phyloP scores from a whole-genome alignment of 768 basidiomycete genomes.

The Russula vinacea region DNA sequence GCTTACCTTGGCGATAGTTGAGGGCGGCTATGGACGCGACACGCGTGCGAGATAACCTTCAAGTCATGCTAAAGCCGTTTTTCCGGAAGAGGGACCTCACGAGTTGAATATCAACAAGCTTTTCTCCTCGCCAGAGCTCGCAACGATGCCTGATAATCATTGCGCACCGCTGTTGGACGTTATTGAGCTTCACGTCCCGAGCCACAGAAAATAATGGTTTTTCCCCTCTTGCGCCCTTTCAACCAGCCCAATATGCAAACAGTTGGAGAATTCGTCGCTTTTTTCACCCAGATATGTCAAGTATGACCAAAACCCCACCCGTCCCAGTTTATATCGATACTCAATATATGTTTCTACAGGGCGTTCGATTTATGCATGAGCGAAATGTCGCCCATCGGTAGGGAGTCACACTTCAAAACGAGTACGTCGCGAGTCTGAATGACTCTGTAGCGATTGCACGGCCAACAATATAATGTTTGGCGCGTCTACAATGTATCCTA shows the following conservation, averaged over 20 bases:
- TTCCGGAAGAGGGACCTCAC: constrained; percentile 12
- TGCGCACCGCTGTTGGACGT: constrained; percentile 32
- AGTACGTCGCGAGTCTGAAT: not conserved
- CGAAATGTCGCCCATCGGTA: constrained; percentile 35
- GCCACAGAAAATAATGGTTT: constrained; percentile 34
- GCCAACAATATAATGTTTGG: constrained; percentile 35
- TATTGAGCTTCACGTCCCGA: constrained; percentile 21
- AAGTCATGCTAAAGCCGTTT: constrained; percentile 25
- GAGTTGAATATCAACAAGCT: constrained; percentile 15
- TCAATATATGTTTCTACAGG: constrained; percentile 20
- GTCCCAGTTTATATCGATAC: too few relatives aligned
- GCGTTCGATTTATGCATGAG: constrained; percentile 33
- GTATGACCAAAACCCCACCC: constrained; percentile 24
- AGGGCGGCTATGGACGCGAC: constrained; percentile 22
- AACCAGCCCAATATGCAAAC: constrained; percentile 38
- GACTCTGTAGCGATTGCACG: constrained; percentile 20
- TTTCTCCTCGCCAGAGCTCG: constrained; percentile 27
- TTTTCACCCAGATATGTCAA: constrained; percentile 38
- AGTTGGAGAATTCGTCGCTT: constrained; percentile 39
- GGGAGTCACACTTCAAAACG: constrained; percentile 21
- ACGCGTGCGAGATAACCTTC: constrained; percentile 8
- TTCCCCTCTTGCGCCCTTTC: constrained; percentile 36
- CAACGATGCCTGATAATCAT: constrained; percentile 34
- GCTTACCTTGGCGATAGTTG: constrained; percentile 3
- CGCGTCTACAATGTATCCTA: constrained; percentile 32